Conservation (phyloP, 2,329 filamentous ascomycete species). For the Lachnellula arida region DNA sequence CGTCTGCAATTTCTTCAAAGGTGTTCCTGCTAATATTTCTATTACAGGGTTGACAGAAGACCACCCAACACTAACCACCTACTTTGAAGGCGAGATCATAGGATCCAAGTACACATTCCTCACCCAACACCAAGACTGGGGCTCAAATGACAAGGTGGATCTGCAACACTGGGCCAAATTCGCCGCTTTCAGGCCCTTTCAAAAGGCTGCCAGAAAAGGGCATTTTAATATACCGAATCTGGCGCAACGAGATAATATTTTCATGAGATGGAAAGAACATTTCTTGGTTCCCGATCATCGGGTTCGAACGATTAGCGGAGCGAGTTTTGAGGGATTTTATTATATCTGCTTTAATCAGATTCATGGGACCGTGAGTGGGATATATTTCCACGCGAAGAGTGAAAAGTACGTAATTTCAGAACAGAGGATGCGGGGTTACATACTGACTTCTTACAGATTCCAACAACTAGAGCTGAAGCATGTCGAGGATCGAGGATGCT, state of each 20-base stretch:
- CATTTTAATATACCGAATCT: conserved; percentile 62
- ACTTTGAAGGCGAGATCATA: conserved; percentile 97
- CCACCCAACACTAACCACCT: conserved; percentile 95
- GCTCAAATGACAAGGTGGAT: conserved; percentile 86
- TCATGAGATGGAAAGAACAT: conserved; percentile 99
- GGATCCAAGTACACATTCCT: conserved; percentile 92
- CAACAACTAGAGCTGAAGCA: conserved; percentile 91
- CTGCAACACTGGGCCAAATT: conserved; percentile 92
- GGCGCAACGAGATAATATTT: conserved; percentile 79
- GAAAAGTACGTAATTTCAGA: conserved; percentile 69
- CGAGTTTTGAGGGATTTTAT: conserved; percentile 97
- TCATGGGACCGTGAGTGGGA: conserved; percentile 79
- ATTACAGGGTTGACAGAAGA: conserved; percentile 79
- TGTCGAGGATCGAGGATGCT: conserved; percentile 78
- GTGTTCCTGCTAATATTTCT: conserved; percentile 3
- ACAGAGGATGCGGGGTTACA: neutral
- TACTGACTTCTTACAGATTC: conserved; percentile 53
- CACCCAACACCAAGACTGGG: conserved; percentile 86
- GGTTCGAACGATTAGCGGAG: conserved; percentile 84
- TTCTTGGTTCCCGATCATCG: conserved; percentile 95
- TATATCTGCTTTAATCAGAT: conserved; percentile 98
- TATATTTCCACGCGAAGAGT: conserved; percentile 97
- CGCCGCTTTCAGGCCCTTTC: conserved; percentile 73
- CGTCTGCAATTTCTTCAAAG: neutral
- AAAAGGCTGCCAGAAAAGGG: conserved; percentile 53